These are phyloP conservation scores for Emiliania huxleyi DNA, from an alignment of 78 protist species.

Conservation along the genomic window DNA sequence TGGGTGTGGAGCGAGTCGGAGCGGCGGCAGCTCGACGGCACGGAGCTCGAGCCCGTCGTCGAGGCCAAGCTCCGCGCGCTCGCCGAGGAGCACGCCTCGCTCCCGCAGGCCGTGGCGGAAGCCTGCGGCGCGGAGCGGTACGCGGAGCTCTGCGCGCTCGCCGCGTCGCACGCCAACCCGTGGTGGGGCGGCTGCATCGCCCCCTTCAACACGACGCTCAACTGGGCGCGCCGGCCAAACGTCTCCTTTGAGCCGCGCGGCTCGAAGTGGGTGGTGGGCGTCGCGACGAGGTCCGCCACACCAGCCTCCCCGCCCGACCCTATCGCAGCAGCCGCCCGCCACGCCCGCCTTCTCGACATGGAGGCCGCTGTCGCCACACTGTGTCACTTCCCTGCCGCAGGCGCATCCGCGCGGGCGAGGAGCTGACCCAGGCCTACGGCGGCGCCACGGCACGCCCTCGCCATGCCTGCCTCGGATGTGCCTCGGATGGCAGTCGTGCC, in stretches of 20 bases:
- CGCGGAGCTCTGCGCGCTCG: not conserved
- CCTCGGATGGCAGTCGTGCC: too few relatives aligned
- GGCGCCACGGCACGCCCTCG: not conserved
- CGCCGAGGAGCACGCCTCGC: not conserved
- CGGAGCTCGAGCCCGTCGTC: not conserved
- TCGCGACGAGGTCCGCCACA: not conserved
- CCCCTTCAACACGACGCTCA: not conserved
- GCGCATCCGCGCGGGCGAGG: not conserved
- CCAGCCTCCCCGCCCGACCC: not conserved
- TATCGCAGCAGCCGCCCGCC: not conserved
- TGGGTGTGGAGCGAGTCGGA: not conserved
- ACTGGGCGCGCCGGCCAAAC: not conserved
- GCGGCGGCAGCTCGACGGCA: not conserved
- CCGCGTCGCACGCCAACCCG: not conserved
- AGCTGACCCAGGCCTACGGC: not conserved
- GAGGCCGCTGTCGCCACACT: too few relatives aligned
- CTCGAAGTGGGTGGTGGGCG: not conserved
- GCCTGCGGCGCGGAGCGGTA: not conserved
- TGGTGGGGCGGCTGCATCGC: conserved; percentile 4
- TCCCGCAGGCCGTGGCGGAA: not conserved
- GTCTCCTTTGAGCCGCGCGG: not conserved
- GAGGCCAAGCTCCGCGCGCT: not conserved
- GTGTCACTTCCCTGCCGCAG: too few relatives aligned
- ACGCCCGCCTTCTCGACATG: not conserved
- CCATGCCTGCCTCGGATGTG: too few relatives aligned